These are phyloP conservation scores for Pholiota microspora DNA, from an alignment of 768 basidiomycete genomes.

Conservation along the genomic window DNA sequence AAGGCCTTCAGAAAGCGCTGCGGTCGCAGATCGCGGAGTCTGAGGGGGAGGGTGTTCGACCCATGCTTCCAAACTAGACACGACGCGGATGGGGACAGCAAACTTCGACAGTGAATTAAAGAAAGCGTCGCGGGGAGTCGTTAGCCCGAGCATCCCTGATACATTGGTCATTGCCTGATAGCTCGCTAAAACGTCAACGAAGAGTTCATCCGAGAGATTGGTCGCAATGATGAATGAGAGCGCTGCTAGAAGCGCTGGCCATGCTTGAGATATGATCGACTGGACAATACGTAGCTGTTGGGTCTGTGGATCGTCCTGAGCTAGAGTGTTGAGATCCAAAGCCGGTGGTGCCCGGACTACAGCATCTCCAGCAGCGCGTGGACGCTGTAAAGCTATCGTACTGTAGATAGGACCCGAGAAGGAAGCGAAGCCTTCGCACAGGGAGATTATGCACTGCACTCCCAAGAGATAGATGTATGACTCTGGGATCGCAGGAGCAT, in stretches of 20 bases:
- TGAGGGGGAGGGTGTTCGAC: slow-evolving; percentile 39
- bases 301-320: slow-evolving; percentile 47
- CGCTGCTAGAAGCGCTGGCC: slow-evolving; percentile 91
- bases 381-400: slow-evolving; percentile 63
- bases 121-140: slow-evolving; percentile 91
- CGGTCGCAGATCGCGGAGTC: slow-evolving; percentile 58
- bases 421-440: slow-evolving; percentile 83
- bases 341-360: slow-evolving; percentile 71
- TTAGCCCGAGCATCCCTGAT: slow-evolving; percentile 83
- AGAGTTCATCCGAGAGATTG: slow-evolving; percentile 89
- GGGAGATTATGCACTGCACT: slow-evolving; percentile 80
- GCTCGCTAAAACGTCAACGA: slow-evolving; percentile 80
- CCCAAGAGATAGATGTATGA: slow-evolving; percentile 91
- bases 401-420: slow-evolving; percentile 78
- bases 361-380: slow-evolving; percentile 59
- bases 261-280: slow-evolving; percentile 82
- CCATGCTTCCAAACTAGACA: slow-evolving; percentile 73
- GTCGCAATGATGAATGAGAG: slow-evolving; percentile 88
- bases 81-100: slow-evolving; percentile 87
- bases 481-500: slow-evolving; percentile 91
- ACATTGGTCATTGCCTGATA: slow-evolving; percentile 86
- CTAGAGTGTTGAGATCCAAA: slow-evolving; percentile 57
- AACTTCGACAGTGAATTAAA: slow-evolving; percentile 87
- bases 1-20: slow-evolving; percentile 64
- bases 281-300: slow-evolving; percentile 62